Conservation (phyloP, 345 rosid species). For the Salix purpurea region DNA sequence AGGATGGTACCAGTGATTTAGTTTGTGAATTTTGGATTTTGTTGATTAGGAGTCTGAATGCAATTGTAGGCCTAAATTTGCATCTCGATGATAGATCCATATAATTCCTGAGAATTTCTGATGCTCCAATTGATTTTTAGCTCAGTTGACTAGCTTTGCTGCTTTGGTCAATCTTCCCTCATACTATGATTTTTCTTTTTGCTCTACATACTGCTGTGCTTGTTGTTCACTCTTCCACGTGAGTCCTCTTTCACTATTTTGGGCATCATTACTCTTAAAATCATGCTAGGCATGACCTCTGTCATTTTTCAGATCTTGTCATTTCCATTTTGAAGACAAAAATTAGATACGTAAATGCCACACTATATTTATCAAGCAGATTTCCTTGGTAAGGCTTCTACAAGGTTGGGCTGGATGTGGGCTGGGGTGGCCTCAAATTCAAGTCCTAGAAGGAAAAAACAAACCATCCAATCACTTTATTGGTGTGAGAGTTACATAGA, state of each 20-base stretch:
- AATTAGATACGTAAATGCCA: background rate
- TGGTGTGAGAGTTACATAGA: background rate
- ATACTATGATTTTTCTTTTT: background rate
- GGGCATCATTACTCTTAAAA: background rate
- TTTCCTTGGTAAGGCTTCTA: background rate
- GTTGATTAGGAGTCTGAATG: constrained; percentile 2
- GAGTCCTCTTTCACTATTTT: background rate
- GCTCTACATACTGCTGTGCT: background rate
- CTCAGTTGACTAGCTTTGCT: background rate
- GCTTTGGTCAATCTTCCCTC: background rate
- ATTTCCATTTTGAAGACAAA: too few relatives aligned
- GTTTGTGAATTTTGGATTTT: background rate
- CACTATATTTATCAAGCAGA: background rate
- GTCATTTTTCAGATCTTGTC: background rate
- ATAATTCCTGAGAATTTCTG: background rate
- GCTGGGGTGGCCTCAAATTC: background rate
- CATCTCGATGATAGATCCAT: background rate
- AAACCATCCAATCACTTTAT: background rate
- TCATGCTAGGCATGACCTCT: background rate
- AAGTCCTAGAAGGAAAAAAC: background rate
- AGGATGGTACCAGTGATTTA: background rate
- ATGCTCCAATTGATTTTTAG: background rate
- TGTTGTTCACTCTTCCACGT: background rate
- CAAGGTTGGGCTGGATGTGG: background rate
- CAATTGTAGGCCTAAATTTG: background rate